phyloP scores from a whole-genome alignment of 495 filamentous ascomycete genomes.

The Pseudotulostoma volvatum region DNA sequence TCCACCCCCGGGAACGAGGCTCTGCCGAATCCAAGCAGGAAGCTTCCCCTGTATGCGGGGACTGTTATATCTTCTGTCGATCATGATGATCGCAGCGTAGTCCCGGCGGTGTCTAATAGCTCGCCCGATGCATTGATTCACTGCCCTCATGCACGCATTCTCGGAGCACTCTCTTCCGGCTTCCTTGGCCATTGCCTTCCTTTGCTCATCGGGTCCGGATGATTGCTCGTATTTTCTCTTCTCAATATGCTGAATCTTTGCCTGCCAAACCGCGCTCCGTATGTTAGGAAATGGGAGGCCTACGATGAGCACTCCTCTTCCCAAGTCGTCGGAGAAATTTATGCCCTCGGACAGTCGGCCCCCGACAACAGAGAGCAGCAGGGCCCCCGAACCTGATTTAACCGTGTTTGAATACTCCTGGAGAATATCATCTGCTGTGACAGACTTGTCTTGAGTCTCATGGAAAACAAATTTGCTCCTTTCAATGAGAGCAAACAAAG shows the following conservation, averaged over 20 bases:
- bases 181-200: conserved; percentile 34
- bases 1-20: conserved; percentile 12
- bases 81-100: conserved; percentile 76
- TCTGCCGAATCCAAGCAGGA: conserved; percentile 68
- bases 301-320: conserved; percentile 74
- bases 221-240: conserved; percentile 37
- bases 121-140: conserved; percentile 90
- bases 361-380: conserved; percentile 87
- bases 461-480: conserved; percentile 49
- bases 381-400: conserved; percentile 47
- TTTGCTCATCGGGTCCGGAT: conserved; percentile 18
- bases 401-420: conserved; percentile 55
- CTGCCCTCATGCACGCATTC: conserved; percentile 89
- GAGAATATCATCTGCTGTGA: conserved; percentile 47
- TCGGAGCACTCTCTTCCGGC: conserved; percentile 76
- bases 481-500: conserved; percentile 24
- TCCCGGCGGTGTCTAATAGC: conserved; percentile 79
- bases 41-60: conserved; percentile 59
- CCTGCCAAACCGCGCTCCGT: conserved; percentile 78
- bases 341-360: conserved; percentile 94
- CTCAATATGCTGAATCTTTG: conserved; percentile 76
- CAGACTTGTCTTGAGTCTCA: conserved; percentile 35
- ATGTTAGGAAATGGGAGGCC: conserved; percentile 90
- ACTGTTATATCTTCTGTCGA: conserved; percentile 61
- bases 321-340: conserved; percentile 88